These are phyloP conservation scores for Calocybe cyanea DNA, from an alignment of 768 basidiomycete species.

Conservation along the genomic window DNA sequence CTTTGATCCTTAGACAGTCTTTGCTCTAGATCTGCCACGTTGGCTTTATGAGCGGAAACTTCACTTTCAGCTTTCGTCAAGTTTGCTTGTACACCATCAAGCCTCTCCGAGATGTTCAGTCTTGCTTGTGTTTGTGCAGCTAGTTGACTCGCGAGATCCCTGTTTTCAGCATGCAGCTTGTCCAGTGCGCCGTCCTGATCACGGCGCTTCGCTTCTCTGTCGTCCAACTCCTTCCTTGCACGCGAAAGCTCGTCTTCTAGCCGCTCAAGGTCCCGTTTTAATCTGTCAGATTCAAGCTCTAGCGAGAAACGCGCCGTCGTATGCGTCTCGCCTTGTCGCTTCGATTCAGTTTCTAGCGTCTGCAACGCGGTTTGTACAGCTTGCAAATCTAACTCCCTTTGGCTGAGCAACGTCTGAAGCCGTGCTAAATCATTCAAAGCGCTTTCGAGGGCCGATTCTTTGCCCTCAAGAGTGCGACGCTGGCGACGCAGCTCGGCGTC, in stretches of 20 bases:
- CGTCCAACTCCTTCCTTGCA: constrained; percentile 64
- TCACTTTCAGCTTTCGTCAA: constrained; percentile 72
- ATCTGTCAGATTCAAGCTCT: constrained; percentile 84
- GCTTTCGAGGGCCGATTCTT: constrained; percentile 64
- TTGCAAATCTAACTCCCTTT: constrained; percentile 73
- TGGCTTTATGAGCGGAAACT: constrained; percentile 50
- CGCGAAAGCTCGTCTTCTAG: constrained; percentile 76
- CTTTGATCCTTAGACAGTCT: constrained; percentile 81
- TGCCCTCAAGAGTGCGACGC: constrained; percentile 62
- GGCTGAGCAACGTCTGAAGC: constrained; percentile 56
- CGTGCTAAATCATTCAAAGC: constrained; percentile 62
- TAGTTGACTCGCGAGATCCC: constrained; percentile 75
- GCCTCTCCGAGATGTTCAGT: constrained; percentile 83
- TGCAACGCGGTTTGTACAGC: constrained; percentile 72
- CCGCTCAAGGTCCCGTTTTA: constrained; percentile 79
- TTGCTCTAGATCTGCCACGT: constrained; percentile 72
- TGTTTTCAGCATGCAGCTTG: constrained; percentile 71
- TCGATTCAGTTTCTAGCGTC: constrained; percentile 69
- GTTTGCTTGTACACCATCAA: constrained; percentile 64
- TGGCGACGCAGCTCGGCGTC: constrained; percentile 59
- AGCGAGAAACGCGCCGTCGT: constrained; percentile 81
- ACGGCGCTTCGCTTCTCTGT: constrained; percentile 59
- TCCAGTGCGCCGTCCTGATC: constrained; percentile 75
- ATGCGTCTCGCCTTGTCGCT: constrained; percentile 79
- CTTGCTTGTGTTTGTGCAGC: constrained; percentile 85